phyloP scores from a whole-genome alignment of 371 early-diverging fungal genomes.

The Smittium culicis region DNA sequence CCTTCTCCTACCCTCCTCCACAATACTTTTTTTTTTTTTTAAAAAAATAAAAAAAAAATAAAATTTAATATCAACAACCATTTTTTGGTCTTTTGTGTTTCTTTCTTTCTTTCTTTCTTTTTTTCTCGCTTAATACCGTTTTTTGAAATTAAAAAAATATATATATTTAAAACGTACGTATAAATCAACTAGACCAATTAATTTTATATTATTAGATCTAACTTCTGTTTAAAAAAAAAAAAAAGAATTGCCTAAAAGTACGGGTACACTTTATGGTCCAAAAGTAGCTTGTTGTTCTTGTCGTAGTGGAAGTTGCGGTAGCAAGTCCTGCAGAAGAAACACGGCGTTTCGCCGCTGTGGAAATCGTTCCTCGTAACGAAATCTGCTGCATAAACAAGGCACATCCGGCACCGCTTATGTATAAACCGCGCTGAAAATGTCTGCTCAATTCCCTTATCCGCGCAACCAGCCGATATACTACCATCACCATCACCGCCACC shows the following conservation, averaged over 20 bases:
- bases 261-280: conserved; percentile 35
- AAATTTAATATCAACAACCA: no score
- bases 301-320: conserved; percentile 56
- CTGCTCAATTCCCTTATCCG: conserved; percentile 41
- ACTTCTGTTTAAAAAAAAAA: no score
- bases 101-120: no score
- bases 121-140: no score
- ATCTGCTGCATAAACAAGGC: conserved; percentile 45
- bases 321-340: conserved; percentile 60
- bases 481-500: conserved; percentile 21
- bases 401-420: conserved; percentile 50
- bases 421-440: conserved; percentile 33
- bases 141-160: no score
- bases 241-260: conserved; percentile 30
- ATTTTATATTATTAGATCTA: background rate
- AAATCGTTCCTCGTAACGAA: conserved; percentile 54
- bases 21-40: background rate
- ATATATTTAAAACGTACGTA: no score
- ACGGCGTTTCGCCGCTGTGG: conserved; percentile 52
- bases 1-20: no score
- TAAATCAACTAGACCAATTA: no score
- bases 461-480: conserved; percentile 33
- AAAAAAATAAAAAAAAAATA: background rate
- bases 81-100: no score
- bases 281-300: conserved; percentile 35